Percentiles rank a stretch among this genome's conserved stretches.
These are phyloP conservation scores for Solanum chilense DNA, from an alignment of 257 asterid species.

Conservation along the genomic window DNA sequence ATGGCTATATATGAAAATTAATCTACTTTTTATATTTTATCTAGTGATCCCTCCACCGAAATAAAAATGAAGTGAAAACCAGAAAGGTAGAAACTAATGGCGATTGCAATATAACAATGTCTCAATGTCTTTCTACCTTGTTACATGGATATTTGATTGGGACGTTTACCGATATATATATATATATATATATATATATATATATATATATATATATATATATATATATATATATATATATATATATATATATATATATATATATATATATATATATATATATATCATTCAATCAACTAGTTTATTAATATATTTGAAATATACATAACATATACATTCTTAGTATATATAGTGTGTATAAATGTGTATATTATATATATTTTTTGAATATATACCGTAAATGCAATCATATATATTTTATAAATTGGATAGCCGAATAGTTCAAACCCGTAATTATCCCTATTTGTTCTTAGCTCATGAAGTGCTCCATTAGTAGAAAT, in stretches of 20 bases:
- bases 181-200: background rate
- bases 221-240: background rate
- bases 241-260: background rate
- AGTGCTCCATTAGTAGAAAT: conserved; percentile 1
- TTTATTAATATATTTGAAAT: background rate
- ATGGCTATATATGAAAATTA: too few species aligned
- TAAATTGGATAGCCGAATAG: background rate
- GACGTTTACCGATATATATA: background rate
- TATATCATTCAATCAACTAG: background rate
- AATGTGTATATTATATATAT: background rate
- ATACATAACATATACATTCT: background rate
- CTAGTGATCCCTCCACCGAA: too few species aligned
- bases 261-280: background rate
- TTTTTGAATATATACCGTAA: background rate
- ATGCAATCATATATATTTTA: background rate
- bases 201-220: background rate
- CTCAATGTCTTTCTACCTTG: background rate
- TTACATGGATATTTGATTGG: background rate
- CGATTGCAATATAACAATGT: background rate
- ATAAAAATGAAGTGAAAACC: background rate
- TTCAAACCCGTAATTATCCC: background rate
- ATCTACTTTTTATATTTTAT: too few species aligned
- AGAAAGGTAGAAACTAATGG: background rate
- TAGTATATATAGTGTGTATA: background rate
- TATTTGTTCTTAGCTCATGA: background rate